Evolutionary conservation across 768 basidiomycete genomes (phyloP).

Genomic region (Amanita pallidorosea): DNA sequence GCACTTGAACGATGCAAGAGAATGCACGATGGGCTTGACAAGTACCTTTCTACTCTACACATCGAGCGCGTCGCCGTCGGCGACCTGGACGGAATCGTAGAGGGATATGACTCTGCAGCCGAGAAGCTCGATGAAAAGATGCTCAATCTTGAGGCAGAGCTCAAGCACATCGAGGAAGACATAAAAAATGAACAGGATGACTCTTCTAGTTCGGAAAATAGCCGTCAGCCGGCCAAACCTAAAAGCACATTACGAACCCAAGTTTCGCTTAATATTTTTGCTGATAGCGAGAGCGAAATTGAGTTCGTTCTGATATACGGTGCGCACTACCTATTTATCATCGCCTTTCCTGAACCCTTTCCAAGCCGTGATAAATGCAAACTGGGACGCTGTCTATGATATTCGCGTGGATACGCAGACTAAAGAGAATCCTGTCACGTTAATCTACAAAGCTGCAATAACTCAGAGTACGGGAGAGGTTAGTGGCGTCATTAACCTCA

Average conservation of each 20-base stretch:
- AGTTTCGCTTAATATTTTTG: conserved; percentile 24
- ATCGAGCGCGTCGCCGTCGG: conserved; percentile 13
- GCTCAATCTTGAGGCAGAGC: conserved; percentile 17
- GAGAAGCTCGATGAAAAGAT: conserved; percentile 23
- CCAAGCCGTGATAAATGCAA: conserved; percentile 16
- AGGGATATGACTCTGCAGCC: conserved; percentile 21
- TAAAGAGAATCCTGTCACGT: conserved; percentile 18
- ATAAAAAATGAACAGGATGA: conserved; percentile 16
- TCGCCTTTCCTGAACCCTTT: not conserved
- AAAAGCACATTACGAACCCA: too few species aligned
- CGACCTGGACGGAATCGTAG: conserved; percentile 18
- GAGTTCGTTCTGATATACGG: conserved; percentile 30
- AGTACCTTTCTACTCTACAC: conserved; percentile 23
- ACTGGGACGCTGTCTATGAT: conserved; percentile 29
- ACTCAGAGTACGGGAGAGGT: conserved; percentile 31
- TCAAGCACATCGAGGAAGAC: conserved; percentile 13
- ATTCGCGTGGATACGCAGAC: conserved; percentile 27
- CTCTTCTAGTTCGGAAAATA: too few species aligned
- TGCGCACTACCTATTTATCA: conserved; percentile 9
- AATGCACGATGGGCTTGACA: conserved; percentile 18
- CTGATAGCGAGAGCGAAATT: conserved; percentile 23
- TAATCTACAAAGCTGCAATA: conserved; percentile 29
- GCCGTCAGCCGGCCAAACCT: too few species aligned
- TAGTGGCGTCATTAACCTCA: not conserved
- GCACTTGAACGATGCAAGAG: conserved; percentile 21